Conservation (phyloP, 768 basidiomycete genomes). For the Lactifluus pinguis region DNA sequence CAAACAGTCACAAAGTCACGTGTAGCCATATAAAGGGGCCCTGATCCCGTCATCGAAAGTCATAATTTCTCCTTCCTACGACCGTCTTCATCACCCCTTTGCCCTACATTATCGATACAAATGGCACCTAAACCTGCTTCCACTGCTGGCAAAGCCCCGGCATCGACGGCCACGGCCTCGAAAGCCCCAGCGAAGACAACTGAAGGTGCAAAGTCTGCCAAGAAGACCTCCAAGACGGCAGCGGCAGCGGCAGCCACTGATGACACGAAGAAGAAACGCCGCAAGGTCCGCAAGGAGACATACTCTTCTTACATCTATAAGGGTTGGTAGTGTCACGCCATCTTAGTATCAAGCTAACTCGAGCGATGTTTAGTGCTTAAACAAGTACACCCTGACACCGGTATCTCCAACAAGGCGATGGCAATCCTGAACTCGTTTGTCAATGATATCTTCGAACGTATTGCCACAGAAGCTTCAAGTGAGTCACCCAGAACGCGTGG, state of each 20-base stretch:
- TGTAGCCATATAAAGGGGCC: conserved; percentile 12
- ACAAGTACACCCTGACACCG: conserved; percentile 97
- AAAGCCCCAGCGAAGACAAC: conserved; percentile 54
- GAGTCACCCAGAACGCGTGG: conserved; percentile 20
- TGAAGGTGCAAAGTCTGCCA: conserved; percentile 42
- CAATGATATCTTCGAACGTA: conserved; percentile 90
- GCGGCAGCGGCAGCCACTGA: conserved; percentile 51
- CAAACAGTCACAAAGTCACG: conserved; percentile 23
- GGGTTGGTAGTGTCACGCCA: conserved; percentile 36
- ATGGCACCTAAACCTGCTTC: conserved; percentile 75
- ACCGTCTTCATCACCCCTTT: conserved; percentile 7
- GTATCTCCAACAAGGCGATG: conserved; percentile 98
- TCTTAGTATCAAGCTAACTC: neutral
- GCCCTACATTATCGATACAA: conserved; percentile 18
- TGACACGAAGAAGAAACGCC: conserved; percentile 78
- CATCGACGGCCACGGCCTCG: conserved; percentile 49
- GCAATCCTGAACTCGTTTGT: conserved; percentile 88
- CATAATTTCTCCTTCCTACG: conserved; percentile 3
- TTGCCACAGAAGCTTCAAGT: conserved; percentile 87
- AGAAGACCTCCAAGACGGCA: conserved; percentile 45
- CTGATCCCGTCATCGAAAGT: conserved; percentile 1
- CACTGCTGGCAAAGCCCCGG: conserved; percentile 76
- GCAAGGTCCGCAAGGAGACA: conserved; percentile 85
- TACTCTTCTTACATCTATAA: conserved; percentile 96
- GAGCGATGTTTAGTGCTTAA: conserved; percentile 61